Evolutionary conservation across 2,329 filamentous ascomycete species (phyloP).

Genomic region (Chaetomium strumarium): DNA sequence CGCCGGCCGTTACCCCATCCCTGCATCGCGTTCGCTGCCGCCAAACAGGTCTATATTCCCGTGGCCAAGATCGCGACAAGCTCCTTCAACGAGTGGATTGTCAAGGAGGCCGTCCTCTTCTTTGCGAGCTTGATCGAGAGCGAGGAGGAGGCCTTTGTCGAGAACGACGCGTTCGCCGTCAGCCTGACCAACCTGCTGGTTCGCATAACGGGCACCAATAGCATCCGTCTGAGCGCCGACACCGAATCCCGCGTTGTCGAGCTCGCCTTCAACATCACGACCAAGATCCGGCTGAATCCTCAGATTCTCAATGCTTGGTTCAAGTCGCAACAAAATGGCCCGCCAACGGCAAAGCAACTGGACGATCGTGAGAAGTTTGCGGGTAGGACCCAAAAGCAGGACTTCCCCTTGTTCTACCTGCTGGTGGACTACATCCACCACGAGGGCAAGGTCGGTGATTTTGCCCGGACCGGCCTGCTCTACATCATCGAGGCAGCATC

Average conservation of each 20-base stretch:
- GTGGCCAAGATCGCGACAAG: slow-evolving; percentile 84
- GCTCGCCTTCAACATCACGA: slow-evolving; percentile 89
- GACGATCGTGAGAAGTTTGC: slow-evolving; percentile 74
- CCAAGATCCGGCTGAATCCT: slow-evolving; percentile 88
- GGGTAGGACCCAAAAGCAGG: slow-evolving; percentile 78
- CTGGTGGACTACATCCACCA: slow-evolving; percentile 96
- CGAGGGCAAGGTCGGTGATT: slow-evolving; percentile 90
- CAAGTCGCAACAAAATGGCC: slow-evolving; percentile 45
- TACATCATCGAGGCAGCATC: slow-evolving; percentile 95
- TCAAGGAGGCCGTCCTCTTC: slow-evolving; percentile 76
- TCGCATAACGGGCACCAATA: slow-evolving; percentile 68
- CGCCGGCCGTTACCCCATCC: slow-evolving; percentile 83
- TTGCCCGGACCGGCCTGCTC: slow-evolving; percentile 85
- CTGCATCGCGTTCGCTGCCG: slow-evolving; percentile 80
- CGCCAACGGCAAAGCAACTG: slow-evolving; percentile 36
- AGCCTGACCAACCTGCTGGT: slow-evolving; percentile 83
- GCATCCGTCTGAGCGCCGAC: slow-evolving; percentile 67
- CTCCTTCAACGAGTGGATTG: slow-evolving; percentile 77
- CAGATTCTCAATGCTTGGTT: slow-evolving; percentile 90
- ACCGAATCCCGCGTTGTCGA: slow-evolving; percentile 88
- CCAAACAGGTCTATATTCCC: slow-evolving; percentile 82
- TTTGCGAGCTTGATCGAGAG: slow-evolving; percentile 93
- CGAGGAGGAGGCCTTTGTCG: slow-evolving; percentile 91
- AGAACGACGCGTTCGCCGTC: slow-evolving; percentile 77
- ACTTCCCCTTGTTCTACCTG: slow-evolving; percentile 94